These are phyloP conservation scores for Rubroboletus satanas DNA, from an alignment of 768 basidiomycete genomes.

Conservation along the genomic window DNA sequence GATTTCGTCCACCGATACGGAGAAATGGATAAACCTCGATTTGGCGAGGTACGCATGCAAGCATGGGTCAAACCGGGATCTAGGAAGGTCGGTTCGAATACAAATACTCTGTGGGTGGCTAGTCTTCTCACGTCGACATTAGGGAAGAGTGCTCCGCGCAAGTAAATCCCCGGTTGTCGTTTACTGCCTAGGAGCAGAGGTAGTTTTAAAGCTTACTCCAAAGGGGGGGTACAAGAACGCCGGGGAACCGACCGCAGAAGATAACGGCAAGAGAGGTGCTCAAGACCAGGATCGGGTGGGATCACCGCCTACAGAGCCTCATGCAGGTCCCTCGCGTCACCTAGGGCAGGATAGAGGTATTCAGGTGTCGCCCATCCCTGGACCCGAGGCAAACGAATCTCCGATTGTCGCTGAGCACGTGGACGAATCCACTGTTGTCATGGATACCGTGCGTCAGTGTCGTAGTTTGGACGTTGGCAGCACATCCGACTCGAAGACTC, in stretches of 20 bases:
- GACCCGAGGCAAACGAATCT: not conserved
- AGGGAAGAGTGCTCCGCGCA: slow-evolving; percentile 28
- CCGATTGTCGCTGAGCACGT: slow-evolving; percentile 1
- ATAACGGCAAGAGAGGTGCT: slow-evolving; percentile 15
- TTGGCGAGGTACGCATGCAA: slow-evolving; percentile 35
- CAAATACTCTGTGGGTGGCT: not conserved
- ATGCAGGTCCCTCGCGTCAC: not conserved
- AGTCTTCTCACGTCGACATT: not conserved
- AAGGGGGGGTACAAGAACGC: slow-evolving; percentile 22
- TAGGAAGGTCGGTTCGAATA: slow-evolving; percentile 29
- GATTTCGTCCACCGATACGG: slow-evolving; percentile 34
- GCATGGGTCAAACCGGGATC: slow-evolving; percentile 43
- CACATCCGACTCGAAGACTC: not conserved
- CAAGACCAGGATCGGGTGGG: slow-evolving; percentile 4
- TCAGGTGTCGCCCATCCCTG: not conserved
- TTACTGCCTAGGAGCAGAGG: slow-evolving; percentile 27
- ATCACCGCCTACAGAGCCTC: not conserved
- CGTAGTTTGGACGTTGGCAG: not conserved
- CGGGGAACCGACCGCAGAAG: not conserved
- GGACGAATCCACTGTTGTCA: not conserved
- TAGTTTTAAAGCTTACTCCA: slow-evolving; percentile 21
- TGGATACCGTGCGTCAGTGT: slow-evolving; percentile 8
- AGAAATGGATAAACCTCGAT: slow-evolving; percentile 28
- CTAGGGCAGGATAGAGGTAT: not conserved
- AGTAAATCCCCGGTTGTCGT: slow-evolving; percentile 18